Conservation (phyloP, 1,139 yeast species). For the Candida glucosophila region DNA sequence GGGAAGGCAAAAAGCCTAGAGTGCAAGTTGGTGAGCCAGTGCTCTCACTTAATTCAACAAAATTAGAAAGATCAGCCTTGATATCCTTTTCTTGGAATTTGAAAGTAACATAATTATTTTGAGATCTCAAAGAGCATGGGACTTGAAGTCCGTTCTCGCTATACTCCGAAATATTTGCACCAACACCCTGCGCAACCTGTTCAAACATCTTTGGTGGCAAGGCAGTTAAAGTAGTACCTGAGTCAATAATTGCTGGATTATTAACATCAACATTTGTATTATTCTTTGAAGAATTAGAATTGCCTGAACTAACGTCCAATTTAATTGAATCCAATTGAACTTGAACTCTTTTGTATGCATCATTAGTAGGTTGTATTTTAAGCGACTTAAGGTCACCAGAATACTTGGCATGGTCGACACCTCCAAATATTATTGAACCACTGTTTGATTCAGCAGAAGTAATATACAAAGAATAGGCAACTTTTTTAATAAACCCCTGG, state of each 20-base stretch:
- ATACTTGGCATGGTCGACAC: slow-evolving; percentile 45
- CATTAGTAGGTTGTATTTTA: slow-evolving; percentile 12
- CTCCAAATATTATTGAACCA: slow-evolving; percentile 52
- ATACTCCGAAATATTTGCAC: slow-evolving; percentile 12
- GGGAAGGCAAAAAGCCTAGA: slow-evolving; percentile 11
- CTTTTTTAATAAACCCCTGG: slow-evolving; percentile 40
- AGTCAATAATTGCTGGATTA: slow-evolving; percentile 24
- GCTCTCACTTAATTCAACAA: slow-evolving; percentile 8
- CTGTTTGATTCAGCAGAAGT: slow-evolving; percentile 27
- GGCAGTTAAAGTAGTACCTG: slow-evolving; percentile 31
- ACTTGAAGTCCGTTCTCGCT: slow-evolving; percentile 14
- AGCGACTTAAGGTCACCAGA: slow-evolving; percentile 28
- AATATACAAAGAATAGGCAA: slow-evolving; percentile 48
- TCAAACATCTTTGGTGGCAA: slow-evolving; percentile 10
- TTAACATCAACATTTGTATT: slow-evolving; percentile 8
- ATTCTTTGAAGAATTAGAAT: slow-evolving; percentile 3
- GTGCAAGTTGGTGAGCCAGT: slow-evolving; percentile 7
- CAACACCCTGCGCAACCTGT: slow-evolving; percentile 5
- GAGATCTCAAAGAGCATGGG: slow-evolving; percentile 19
- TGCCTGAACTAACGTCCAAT: slow-evolving; percentile 2
- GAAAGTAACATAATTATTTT: slow-evolving; percentile 16
- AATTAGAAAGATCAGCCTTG: slow-evolving; percentile 17
- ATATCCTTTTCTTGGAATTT: slow-evolving; percentile 17
- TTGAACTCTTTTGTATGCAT: slow-evolving; percentile 11
- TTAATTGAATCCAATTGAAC: slow-evolving; percentile 14